Evolutionary conservation across 2,329 filamentous ascomycete genomes (phyloP).

Genomic region (Exophiala mesophila): DNA sequence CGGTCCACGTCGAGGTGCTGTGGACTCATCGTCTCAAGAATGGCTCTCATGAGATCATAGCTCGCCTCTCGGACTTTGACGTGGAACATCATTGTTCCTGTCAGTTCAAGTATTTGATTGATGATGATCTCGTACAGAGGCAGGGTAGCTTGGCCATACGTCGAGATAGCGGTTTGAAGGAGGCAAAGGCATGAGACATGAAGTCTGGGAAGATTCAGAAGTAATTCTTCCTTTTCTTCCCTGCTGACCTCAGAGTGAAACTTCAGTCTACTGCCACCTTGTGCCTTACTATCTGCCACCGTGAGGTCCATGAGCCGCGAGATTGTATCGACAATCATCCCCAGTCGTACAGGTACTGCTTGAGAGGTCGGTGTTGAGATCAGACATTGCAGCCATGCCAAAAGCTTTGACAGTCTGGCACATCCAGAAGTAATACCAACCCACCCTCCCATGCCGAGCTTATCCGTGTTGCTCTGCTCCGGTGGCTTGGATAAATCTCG

Average conservation of each 20-base stretch:
- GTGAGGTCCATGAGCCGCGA: constrained; percentile 65
- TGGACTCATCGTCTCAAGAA: constrained; percentile 60
- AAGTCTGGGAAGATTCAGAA: constrained; percentile 66
- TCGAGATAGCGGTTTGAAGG: constrained; percentile 51
- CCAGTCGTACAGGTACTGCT: constrained; percentile 63
- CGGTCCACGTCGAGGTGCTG: constrained; percentile 63
- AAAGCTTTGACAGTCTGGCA: constrained; percentile 62
- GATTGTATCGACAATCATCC: constrained; percentile 62
- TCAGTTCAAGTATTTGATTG: constrained; percentile 68
- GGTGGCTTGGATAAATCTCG: constrained; percentile 34
- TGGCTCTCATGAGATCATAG: constrained; percentile 55
- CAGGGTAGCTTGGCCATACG: constrained; percentile 55
- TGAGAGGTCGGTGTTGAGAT: constrained; percentile 61
- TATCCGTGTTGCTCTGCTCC: constrained; percentile 37
- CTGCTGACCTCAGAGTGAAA: constrained; percentile 68
- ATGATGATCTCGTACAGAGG: constrained; percentile 61
- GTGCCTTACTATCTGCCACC: constrained; percentile 40
- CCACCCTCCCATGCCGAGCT: constrained; percentile 62
- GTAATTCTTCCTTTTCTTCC: constrained; percentile 77
- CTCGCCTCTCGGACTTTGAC: constrained; percentile 54
- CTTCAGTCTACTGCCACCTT: constrained; percentile 47
- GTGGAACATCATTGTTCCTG: constrained; percentile 50
- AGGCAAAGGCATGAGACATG: constrained; percentile 67
- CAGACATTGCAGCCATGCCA: constrained; percentile 61
- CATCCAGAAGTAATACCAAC: constrained; percentile 67